A percentile compares a stretch with the other conserved stretches of the same genome.
Evolutionary conservation across 495 filamentous ascomycete genomes (phyloP).

Genomic region (Penicillium argentinense): DNA sequence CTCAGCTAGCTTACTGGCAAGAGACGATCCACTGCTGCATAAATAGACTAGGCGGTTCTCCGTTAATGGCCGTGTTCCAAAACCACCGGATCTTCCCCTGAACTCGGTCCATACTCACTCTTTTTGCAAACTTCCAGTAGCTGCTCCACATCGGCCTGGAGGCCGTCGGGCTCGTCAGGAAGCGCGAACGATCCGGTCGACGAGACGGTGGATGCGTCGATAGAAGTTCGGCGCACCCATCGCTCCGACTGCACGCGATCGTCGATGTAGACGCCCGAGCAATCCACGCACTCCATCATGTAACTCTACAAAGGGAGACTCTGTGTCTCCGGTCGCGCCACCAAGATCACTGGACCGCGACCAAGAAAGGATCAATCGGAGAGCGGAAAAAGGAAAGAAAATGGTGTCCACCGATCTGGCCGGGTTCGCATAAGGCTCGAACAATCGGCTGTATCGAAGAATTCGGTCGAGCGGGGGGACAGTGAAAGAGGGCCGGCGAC

Average conservation of each 20-base stretch:
- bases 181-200: slow-evolving; percentile 26
- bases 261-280: slow-evolving; percentile 83
- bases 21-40: slow-evolving; percentile 68
- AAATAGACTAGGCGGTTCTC: slow-evolving; percentile 58
- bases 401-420: slow-evolving; percentile 8
- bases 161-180: slow-evolving; percentile 49
- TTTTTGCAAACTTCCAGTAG: slow-evolving; percentile 53
- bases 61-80: too few relatives aligned
- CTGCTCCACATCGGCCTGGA: slow-evolving; percentile 48
- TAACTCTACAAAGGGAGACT: slow-evolving; percentile 12
- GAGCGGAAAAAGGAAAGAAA: slow-evolving; percentile 6
- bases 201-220: slow-evolving; percentile 26
- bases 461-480: slow-evolving; percentile 6
- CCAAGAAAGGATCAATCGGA: slow-evolving; percentile 1
- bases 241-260: slow-evolving; percentile 66
- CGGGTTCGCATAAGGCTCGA: slow-evolving; percentile 26
- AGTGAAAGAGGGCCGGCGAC: background rate
- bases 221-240: slow-evolving; percentile 48
- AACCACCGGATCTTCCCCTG: too few relatives aligned
- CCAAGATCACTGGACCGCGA: slow-evolving; percentile 13
- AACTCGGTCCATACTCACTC: slow-evolving; percentile 42
- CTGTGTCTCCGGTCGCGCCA: slow-evolving; percentile 11
- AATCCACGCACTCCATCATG: slow-evolving; percentile 62
- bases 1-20: slow-evolving; percentile 66
- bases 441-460: slow-evolving; percentile 4